Conservation (phyloP, 2,329 filamentous ascomycete species). For the Lecanoromycetidae sp. region DNA sequence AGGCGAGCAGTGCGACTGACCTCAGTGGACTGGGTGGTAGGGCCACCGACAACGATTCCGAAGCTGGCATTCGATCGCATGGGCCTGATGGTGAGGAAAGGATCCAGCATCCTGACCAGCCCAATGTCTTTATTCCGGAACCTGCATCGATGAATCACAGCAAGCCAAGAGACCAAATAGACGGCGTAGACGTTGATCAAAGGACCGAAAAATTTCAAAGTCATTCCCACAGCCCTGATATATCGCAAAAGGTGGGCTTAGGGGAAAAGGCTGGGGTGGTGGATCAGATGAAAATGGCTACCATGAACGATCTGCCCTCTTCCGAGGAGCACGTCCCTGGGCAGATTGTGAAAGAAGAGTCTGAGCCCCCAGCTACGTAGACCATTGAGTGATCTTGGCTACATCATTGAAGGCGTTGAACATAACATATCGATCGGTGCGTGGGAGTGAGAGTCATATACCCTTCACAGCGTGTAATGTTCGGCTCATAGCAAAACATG, state of each 20-base stretch:
- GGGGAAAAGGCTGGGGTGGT: not conserved
- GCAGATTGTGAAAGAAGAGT: not conserved
- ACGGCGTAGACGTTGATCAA: not conserved
- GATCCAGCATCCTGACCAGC: slow-evolving; percentile 3
- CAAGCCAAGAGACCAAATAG: not conserved
- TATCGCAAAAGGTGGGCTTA: not conserved
- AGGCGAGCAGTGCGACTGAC: slow-evolving; percentile 53
- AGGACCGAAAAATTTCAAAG: slow-evolving; percentile 6
- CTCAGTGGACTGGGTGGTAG: not conserved
- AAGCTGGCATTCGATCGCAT: slow-evolving; percentile 12
- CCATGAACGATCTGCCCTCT: not conserved
- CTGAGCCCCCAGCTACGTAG: not conserved
- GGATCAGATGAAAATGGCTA: not conserved
- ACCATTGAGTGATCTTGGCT: not conserved
- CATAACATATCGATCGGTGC: too few species aligned
- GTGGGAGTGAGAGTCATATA: too few species aligned
- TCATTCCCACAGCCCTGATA: not conserved
- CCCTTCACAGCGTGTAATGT: too few species aligned
- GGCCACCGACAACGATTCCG: slow-evolving; percentile 11
- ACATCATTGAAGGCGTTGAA: too few species aligned
- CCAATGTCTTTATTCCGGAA: not conserved
- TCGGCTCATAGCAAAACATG: too few species aligned
- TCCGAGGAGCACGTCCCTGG: not conserved
- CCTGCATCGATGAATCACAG: not conserved
- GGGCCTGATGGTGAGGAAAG: slow-evolving; percentile 16